Evolutionary conservation across 169 alveolate species (phyloP).

Genomic region (Plasmodium knowlesi): DNA sequence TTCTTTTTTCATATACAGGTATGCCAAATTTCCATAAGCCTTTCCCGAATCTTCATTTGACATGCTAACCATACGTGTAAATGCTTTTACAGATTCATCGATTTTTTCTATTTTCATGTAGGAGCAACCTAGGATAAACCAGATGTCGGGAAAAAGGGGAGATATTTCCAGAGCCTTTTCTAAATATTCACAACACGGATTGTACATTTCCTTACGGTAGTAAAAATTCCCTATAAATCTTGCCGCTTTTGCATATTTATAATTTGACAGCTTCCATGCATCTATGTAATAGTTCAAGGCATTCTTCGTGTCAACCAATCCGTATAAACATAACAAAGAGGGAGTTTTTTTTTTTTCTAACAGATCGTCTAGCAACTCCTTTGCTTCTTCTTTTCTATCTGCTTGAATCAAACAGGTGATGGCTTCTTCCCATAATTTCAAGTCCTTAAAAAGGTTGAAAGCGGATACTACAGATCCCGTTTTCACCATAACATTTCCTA

Average conservation of each 20-base stretch:
- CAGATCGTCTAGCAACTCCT: constrained; percentile 77
- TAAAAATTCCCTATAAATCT: constrained; percentile 82
- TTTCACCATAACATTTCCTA: constrained; percentile 77
- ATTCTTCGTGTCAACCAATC: constrained; percentile 78
- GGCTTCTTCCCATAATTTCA: constrained; percentile 87
- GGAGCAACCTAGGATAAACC: constrained; percentile 82
- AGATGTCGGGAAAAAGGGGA: constrained; percentile 80
- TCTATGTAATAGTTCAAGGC: constrained; percentile 76
- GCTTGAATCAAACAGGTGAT: constrained; percentile 81
- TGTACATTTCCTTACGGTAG: constrained; percentile 75
- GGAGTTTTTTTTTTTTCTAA: constrained; percentile 78
- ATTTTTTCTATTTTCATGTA: constrained; percentile 77
- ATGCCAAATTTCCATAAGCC: constrained; percentile 85
- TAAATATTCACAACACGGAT: constrained; percentile 75
- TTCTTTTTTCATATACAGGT: constrained; percentile 79
- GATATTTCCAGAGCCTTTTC: constrained; percentile 79
- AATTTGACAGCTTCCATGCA: constrained; percentile 83
- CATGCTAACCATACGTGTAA: constrained; percentile 80
- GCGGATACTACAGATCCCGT: constrained; percentile 83
- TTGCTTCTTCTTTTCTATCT: constrained; percentile 83
- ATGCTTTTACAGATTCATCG: constrained; percentile 78
- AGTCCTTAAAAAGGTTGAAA: constrained; percentile 80
- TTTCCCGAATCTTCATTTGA: constrained; percentile 79
- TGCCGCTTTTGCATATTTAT: constrained; percentile 83
- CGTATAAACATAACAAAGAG: constrained; percentile 77